Conservation (phyloP, 345 rosid genomes). For the Mallotus nudiflorus region DNA sequence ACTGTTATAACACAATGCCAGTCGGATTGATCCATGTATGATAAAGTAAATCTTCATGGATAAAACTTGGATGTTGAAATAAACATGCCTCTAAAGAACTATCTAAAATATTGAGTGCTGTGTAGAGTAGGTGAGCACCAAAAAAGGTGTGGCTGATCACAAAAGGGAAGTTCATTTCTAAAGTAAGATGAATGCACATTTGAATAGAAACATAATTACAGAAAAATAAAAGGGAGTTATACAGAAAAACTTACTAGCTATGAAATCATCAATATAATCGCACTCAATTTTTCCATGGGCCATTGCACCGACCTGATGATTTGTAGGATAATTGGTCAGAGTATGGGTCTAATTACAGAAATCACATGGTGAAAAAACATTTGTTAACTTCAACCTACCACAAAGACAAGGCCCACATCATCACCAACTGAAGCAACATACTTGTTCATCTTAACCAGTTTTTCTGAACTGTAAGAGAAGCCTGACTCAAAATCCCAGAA, state of each 20-base stretch:
- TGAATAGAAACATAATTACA: not conserved
- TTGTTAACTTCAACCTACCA: conserved; percentile 50
- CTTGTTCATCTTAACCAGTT: conserved; percentile 59
- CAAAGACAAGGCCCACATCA: conserved; percentile 73
- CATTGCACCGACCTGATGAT: conserved; percentile 81
- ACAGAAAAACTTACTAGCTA: conserved; percentile 19
- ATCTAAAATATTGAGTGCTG: too few relatives aligned
- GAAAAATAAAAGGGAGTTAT: not conserved
- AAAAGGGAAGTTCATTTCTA: not conserved
- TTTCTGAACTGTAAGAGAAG: conserved; percentile 77
- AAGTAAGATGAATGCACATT: not conserved
- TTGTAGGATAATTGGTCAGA: not conserved
- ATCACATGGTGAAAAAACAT: not conserved
- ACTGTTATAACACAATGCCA: too few relatives aligned
- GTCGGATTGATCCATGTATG: too few relatives aligned
- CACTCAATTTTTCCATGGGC: conserved; percentile 60
- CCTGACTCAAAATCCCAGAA: conserved; percentile 45
- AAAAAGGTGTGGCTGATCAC: too few relatives aligned
- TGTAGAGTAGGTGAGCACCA: too few relatives aligned
- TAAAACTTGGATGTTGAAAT: too few relatives aligned
- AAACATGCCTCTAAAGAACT: too few relatives aligned
- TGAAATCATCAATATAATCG: conserved; percentile 32
- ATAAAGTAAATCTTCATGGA: too few relatives aligned
- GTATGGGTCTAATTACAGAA: not conserved
- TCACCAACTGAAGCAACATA: conserved; percentile 50